Conservation (phyloP, 306 rosid species). For the Heteromeles arbutifolia region DNA sequence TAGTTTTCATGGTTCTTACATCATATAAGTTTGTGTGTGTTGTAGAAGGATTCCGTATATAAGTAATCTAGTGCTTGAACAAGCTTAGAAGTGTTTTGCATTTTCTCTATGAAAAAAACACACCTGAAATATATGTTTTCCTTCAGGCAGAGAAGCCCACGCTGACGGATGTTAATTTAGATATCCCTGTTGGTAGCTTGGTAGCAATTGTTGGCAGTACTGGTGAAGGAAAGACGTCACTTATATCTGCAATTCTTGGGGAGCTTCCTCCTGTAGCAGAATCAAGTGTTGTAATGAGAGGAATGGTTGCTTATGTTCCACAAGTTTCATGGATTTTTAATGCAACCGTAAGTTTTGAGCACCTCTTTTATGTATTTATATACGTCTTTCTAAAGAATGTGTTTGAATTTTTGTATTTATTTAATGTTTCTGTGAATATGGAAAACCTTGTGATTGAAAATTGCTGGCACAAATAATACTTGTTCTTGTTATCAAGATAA, state of each 20-base stretch:
- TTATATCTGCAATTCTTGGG: slow-evolving; percentile 54
- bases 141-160: slow-evolving; percentile 40
- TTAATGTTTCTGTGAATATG: background rate
- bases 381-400: background rate
- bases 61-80: background rate
- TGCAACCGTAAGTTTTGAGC: slow-evolving; percentile 35
- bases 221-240: slow-evolving; percentile 58
- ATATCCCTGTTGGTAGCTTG: slow-evolving; percentile 47
- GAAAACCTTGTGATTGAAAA: background rate
- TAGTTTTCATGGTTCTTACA: background rate
- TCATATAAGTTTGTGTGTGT: background rate
- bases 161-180: slow-evolving; percentile 40
- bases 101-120: background rate
- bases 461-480: background rate
- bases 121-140: background rate
- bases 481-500: background rate
- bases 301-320: slow-evolving; percentile 49
- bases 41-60: background rate
- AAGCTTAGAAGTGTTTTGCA: background rate
- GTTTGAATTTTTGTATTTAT: background rate
- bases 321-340: slow-evolving; percentile 51
- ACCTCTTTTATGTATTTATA: background rate
- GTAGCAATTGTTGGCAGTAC: slow-evolving; percentile 58
- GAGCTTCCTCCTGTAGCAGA: slow-evolving; percentile 45
- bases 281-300: slow-evolving; percentile 31